Percentiles rank a stretch among this genome's conserved stretches.
These are phyloP conservation scores for Pythium sp. DNA, from an alignment of 352 stramenopile genomes.

Conservation along the genomic window DNA sequence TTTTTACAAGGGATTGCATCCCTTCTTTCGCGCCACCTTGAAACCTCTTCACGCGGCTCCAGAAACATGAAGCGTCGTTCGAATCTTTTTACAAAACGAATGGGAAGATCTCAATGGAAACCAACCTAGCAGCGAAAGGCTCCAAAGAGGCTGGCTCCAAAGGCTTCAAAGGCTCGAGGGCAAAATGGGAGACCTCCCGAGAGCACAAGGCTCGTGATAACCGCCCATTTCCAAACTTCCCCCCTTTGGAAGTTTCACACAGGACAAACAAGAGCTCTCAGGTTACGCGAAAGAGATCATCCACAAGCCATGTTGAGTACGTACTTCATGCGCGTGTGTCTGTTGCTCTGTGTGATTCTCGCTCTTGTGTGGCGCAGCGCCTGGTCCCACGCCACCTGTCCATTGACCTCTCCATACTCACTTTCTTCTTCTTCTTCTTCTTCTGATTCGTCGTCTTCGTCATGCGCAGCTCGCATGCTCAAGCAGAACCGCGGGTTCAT, in stretches of 20 bases:
- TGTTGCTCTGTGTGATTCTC: background rate
- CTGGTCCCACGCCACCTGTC: background rate
- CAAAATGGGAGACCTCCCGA: background rate
- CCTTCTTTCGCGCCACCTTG: background rate
- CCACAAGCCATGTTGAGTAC: slow-evolving; percentile 1
- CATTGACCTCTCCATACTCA: background rate
- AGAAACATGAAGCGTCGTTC: slow-evolving; percentile 7
- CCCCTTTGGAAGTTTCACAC: background rate
- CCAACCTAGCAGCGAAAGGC: background rate
- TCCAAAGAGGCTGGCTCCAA: background rate
- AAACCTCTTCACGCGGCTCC: background rate
- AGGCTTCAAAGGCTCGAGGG: background rate
- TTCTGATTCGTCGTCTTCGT: background rate
- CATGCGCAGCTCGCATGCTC: slow-evolving; percentile 39
- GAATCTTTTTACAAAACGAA: background rate
- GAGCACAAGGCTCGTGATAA: background rate
- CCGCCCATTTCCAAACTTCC: slow-evolving; percentile 1
- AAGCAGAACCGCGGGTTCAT: slow-evolving; percentile 57
- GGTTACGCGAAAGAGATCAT: background rate
- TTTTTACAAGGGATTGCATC: background rate
- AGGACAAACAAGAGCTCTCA: background rate
- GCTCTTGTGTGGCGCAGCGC: background rate
- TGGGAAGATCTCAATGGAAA: background rate
- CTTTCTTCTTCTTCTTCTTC: background rate
- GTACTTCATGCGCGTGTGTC: background rate